These are phyloP conservation scores for Scheffersomyces insectosa DNA, from an alignment of 1,139 yeast genomes.

Conservation along the genomic window DNA sequence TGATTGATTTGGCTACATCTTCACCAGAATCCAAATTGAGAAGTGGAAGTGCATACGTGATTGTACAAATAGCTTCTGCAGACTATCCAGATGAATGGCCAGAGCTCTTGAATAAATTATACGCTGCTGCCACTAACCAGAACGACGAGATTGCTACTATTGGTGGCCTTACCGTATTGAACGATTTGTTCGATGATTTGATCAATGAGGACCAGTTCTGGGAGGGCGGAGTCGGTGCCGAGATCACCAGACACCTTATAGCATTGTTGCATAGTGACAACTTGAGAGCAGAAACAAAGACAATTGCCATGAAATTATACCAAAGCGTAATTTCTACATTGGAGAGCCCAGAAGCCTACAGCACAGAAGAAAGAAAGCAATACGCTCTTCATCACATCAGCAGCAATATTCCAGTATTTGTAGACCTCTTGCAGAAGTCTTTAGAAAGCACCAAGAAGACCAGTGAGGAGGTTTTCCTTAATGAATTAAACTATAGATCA, in stretches of 20 bases:
- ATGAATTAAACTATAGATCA: slow-evolving; percentile 23
- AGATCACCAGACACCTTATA: slow-evolving; percentile 50
- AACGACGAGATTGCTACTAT: slow-evolving; percentile 38
- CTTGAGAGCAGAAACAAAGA: slow-evolving; percentile 40
- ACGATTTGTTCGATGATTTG: slow-evolving; percentile 82
- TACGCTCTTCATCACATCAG: slow-evolving; percentile 31
- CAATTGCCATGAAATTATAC: slow-evolving; percentile 53
- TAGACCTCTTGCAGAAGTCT: slow-evolving; percentile 9
- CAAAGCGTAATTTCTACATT: slow-evolving; percentile 54
- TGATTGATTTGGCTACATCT: slow-evolving; percentile 54
- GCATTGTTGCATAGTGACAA: slow-evolving; percentile 33
- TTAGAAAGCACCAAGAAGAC: neutral
- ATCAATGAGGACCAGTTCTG: slow-evolving; percentile 86
- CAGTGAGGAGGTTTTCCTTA: slow-evolving; percentile 8
- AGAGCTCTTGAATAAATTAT: slow-evolving; percentile 52
- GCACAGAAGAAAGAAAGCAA: slow-evolving; percentile 29
- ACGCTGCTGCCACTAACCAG: slow-evolving; percentile 35
- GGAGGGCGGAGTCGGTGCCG: slow-evolving; percentile 64
- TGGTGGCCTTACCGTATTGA: slow-evolving; percentile 71
- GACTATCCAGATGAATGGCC: slow-evolving; percentile 99
- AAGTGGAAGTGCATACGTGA: slow-evolving; percentile 68
- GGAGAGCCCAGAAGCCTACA: slow-evolving; percentile 52
- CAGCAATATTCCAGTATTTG: slow-evolving; percentile 19
- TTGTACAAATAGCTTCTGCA: slow-evolving; percentile 82
- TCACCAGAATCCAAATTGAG: slow-evolving; percentile 62